Evolutionary conservation across 495 filamentous ascomycete genomes (phyloP), one percentile per base, ranked within the genome.

Genomic region (Penicillium pulvis): DNA sequence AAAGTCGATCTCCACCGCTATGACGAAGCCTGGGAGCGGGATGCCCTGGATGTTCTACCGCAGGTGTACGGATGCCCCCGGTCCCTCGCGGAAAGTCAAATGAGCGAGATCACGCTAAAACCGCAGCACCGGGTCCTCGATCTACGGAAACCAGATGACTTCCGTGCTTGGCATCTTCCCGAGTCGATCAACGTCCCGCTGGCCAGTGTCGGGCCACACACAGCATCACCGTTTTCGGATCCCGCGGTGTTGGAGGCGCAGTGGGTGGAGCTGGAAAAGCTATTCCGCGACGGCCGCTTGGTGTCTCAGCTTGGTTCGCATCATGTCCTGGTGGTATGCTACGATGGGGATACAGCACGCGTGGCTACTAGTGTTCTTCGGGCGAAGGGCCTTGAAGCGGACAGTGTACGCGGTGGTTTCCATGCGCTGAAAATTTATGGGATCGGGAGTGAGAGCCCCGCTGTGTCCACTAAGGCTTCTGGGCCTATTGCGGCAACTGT

Each of bases 1-100:
- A 72, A 76, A 24, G 80, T 83, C 33, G 83, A 84, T 53, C 75
- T 79, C 11, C 71, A 83, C 65, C 76, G 76, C 11, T 84, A 85
- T 50, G 81, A 83, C 42, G 78, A 80, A 55, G 72, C 73, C 55
- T 84, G 81, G 81, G 80, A 79, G 64, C 68, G 75, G 12, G 71
- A 74, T 43, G 66, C 72, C 2, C 55, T 74, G 3, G 71, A 77
- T 3, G 70, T 81, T 7, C 70, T 73, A 35, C 66, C 68, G 2
- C 68, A 75, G 44, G 68, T 76, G 19, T 73, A 77, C 53, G 60
- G 69, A 8, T 58, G 61, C 7, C 64, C 68, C 31, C 70, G 62
- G 36, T 43, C 62, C 17, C 63, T 70, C 11, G 57, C 67, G 2
- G 60, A 69, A 39, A 59, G 58, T 5, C 59, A 59, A 6, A 53